These are phyloP conservation scores for Fraxinus americana DNA, from an alignment of 257 asterid species.

Conservation along the genomic window DNA sequence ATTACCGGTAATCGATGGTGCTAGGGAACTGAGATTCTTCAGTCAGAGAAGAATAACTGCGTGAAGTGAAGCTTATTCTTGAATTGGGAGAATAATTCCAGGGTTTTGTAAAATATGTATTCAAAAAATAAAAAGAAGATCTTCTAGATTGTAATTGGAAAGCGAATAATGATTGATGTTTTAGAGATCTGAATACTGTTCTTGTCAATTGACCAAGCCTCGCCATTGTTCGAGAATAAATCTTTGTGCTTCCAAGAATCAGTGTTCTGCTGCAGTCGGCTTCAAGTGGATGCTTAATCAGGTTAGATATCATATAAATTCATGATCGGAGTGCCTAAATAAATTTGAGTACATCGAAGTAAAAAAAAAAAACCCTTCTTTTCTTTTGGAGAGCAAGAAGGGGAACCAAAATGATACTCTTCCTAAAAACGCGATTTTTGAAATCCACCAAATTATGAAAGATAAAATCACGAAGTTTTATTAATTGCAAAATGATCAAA, in stretches of 20 bases:
- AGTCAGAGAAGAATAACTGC: slow-evolving; percentile 44
- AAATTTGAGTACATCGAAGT: no score
- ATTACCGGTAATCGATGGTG: slow-evolving; percentile 58
- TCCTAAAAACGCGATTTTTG: no score
- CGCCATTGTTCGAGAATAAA: slow-evolving; percentile 30
- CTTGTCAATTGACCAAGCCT: slow-evolving; percentile 37
- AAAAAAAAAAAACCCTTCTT: not conserved
- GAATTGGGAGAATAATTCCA: slow-evolving; percentile 25
- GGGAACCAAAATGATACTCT: not conserved
- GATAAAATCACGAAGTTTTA: no score
- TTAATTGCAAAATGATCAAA: no score
- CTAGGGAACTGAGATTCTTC: slow-evolving; percentile 53
- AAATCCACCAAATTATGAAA: no score
- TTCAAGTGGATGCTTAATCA: slow-evolving; percentile 98
- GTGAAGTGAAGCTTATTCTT: slow-evolving; percentile 30
- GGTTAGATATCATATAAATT: slow-evolving; percentile 34
- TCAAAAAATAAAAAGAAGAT: slow-evolving; percentile 17
- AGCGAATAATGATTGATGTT: slow-evolving; percentile 26
- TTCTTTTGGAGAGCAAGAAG: not conserved
- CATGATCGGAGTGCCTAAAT: not conserved
- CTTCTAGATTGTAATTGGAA: slow-evolving; percentile 22
- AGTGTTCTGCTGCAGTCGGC: slow-evolving; percentile 92
- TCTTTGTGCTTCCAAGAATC: slow-evolving; percentile 75
- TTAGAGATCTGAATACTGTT: slow-evolving; percentile 33
- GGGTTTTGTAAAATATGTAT: slow-evolving; percentile 28